Base-by-base conservation (phyloP, 768 basidiomycete species). In the Suillus fuscotomentosus region DNA sequence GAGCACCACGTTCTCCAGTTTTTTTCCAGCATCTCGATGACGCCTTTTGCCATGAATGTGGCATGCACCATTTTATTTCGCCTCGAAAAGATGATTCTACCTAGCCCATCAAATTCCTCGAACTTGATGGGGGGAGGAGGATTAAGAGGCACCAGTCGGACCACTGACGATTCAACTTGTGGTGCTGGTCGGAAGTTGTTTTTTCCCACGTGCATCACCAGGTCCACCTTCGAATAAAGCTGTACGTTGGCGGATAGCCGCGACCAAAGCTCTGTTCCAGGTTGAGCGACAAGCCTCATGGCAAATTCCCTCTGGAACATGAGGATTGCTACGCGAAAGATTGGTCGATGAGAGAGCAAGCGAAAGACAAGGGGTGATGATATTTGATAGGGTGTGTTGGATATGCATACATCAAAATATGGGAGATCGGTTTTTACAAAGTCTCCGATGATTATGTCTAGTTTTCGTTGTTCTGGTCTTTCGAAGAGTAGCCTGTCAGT, bases 221-320 rank as follows among this genome's bases (percentile, higher is more conserved):
- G 88, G 76, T 98, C 95, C 31, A 99, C 95, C 72, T 95, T 94
- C 14, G 97, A 89, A 74, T 97, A 99, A 4, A 99, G 87, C 78
- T 99, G 97, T 13, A 98, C 97, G 75, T 99, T 99, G 22, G 95
- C 97, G 20, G 92, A 93, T 22, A 99, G 80, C 48, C 97, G 85
- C 59, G 95, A 97, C 97, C 97, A 99, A 6, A 97, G 80, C 6
- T 86, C 80, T 3, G 92, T 88, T 9, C 88, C 88, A 0, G 97
- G 95, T 27, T 86, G 82, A 4, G 97, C 97, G 48, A 92, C 88
- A 13, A 99, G 85, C 2, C 97, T 90, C 66, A 96, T 82, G 0
- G 97, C 97, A 72, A 99, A 99, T 77, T 99, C 97, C 63, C 95
- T 91, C 79, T 99, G 97, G 81, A 99, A 99, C 97, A 99, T 99